These are phyloP conservation scores for Talaromyces sp. DNA, from an alignment of 2,329 filamentous ascomycete genomes.

Conservation along the genomic window DNA sequence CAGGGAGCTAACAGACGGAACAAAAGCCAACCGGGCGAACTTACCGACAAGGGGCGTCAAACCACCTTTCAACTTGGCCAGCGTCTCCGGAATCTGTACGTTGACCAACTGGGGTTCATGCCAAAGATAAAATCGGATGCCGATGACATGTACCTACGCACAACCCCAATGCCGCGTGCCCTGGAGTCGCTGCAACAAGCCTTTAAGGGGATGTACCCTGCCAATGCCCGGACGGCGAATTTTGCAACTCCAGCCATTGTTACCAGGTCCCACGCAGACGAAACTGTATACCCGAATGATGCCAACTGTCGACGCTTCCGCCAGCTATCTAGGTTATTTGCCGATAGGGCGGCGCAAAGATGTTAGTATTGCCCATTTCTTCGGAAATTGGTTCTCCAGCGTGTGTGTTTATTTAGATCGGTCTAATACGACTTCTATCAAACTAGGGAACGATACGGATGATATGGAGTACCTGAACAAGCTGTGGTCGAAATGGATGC, in stretches of 20 bases:
- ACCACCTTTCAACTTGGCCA: slow-evolving; percentile 65
- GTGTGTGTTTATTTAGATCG: neutral
- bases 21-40: slow-evolving; percentile 51
- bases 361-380: slow-evolving; percentile 40
- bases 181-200: slow-evolving; percentile 72
- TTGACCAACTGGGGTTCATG: slow-evolving; percentile 68
- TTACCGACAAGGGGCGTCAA: slow-evolving; percentile 68
- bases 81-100: slow-evolving; percentile 64
- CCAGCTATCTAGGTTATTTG: slow-evolving; percentile 63
- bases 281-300: slow-evolving; percentile 77
- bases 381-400: neutral
- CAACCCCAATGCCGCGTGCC: slow-evolving; percentile 69
- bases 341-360: slow-evolving; percentile 61
- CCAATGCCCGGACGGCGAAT: slow-evolving; percentile 40
- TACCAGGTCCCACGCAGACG: slow-evolving; percentile 58
- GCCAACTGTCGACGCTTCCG: slow-evolving; percentile 66
- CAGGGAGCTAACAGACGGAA: slow-evolving; percentile 10
- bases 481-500: slow-evolving; percentile 80
- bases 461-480: slow-evolving; percentile 81
- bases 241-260: slow-evolving; percentile 62
- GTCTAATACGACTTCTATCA: neutral
- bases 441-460: slow-evolving; percentile 57
- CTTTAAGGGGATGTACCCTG: slow-evolving; percentile 69
- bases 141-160: slow-evolving; percentile 64
- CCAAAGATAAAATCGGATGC: slow-evolving; percentile 51